A percentile compares a stretch with the other conserved stretches of the same genome.
Conservation (phyloP, 108 stramenopile species). For the Nannochloropsis gaditana region DNA sequence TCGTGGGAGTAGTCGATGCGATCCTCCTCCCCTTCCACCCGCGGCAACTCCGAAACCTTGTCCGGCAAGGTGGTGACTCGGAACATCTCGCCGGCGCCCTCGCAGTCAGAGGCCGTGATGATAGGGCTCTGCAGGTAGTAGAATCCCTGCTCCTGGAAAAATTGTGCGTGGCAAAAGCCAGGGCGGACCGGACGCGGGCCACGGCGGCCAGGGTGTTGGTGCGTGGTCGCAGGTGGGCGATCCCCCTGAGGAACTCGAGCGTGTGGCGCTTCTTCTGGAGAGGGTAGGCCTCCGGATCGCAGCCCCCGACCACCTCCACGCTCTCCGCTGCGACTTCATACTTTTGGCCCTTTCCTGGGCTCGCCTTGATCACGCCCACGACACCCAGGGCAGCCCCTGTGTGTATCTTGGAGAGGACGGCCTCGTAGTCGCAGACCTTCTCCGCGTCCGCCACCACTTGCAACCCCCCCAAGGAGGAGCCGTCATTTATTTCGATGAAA, state of each 20-base stretch:
- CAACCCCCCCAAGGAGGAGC: slow-evolving; percentile 76
- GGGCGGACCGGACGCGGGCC: slow-evolving; percentile 76
- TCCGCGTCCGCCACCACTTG: slow-evolving; percentile 74
- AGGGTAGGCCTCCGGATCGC: slow-evolving; percentile 87
- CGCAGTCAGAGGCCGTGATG: slow-evolving; percentile 95
- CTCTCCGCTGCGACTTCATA: slow-evolving; percentile 74
- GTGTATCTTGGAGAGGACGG: slow-evolving; percentile 51
- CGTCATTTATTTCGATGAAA: slow-evolving; percentile 97
- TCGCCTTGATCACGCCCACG: slow-evolving; percentile 63
- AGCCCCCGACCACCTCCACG: slow-evolving; percentile 73
- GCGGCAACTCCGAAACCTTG: slow-evolving; percentile 61
- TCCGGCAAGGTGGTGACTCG: slow-evolving; percentile 85
- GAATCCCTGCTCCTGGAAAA: slow-evolving; percentile 83
- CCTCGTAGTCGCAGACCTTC: slow-evolving; percentile 36
- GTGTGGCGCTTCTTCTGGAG: slow-evolving; percentile 97
- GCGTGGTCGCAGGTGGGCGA: slow-evolving; percentile 91
- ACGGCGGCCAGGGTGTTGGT: slow-evolving; percentile 94
- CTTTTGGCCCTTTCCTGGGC: slow-evolving; percentile 76
- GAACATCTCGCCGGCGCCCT: slow-evolving; percentile 99
- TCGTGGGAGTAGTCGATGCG: slow-evolving; percentile 64
- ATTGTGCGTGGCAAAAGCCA: slow-evolving; percentile 78
- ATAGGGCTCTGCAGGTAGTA: slow-evolving; percentile 93
- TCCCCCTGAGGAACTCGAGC: slow-evolving; percentile 87
- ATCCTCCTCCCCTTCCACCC: slow-evolving; percentile 54
- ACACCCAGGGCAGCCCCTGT: slow-evolving; percentile 87